Conservation (phyloP, 2,329 filamentous ascomycete species). For the Aspergillus niger region DNA sequence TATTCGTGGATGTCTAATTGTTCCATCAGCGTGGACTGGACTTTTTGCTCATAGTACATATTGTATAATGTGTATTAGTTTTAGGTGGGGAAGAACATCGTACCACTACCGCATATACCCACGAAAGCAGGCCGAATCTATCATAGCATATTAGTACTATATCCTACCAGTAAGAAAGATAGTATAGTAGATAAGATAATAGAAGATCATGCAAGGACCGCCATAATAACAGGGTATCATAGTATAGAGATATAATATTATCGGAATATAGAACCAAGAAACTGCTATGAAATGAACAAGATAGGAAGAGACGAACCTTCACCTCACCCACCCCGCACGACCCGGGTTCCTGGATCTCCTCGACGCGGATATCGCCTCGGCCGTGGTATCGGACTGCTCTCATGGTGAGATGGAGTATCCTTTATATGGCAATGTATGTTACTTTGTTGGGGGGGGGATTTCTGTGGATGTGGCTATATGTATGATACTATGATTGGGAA, state of each 20-base stretch:
- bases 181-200: neutral
- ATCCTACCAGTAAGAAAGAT: neutral
- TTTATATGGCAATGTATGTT: neutral
- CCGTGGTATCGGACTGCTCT: conserved; percentile 42
- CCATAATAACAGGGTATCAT: neutral
- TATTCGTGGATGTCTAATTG: conserved; percentile 55
- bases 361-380: conserved; percentile 37
- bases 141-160: neutral
- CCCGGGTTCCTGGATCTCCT: conserved; percentile 36
- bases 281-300: too few relatives aligned
- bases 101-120: conserved; percentile 39
- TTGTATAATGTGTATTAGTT: too few relatives aligned
- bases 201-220: neutral
- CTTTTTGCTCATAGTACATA: neutral
- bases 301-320: conserved; percentile 26
- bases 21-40: neutral
- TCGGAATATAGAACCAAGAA: neutral
- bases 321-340: conserved; percentile 55
- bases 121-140: conserved; percentile 37
- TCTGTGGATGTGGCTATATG: too few relatives aligned
- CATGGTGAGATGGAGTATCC: neutral
- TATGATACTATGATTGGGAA: too few relatives aligned
- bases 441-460: too few relatives aligned
- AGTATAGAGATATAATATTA: too few relatives aligned
- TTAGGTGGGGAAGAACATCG: neutral